A percentile compares a stretch with the other conserved stretches of the same genome.
Conservation (phyloP, 2,329 filamentous ascomycete species). For the Erysiphe pulchra region DNA sequence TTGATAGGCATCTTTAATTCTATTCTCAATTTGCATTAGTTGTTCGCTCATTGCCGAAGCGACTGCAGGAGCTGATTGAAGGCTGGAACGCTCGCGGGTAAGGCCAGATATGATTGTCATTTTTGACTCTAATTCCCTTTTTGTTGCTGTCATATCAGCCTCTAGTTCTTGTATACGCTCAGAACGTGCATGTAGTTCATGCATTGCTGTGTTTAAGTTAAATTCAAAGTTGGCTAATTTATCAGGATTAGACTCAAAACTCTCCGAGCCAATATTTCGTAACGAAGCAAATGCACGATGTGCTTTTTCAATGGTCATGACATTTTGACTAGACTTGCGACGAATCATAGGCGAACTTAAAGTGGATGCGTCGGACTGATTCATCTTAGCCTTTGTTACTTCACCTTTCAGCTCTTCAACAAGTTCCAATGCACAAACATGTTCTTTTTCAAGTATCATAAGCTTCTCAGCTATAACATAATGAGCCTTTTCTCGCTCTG, state of each 20-base stretch:
- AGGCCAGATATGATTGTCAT: constrained; percentile 86
- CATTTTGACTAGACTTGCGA: constrained; percentile 75
- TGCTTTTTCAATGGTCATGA: constrained; percentile 69
- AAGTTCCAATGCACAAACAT: constrained; percentile 57
- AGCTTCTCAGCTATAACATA: constrained; percentile 52
- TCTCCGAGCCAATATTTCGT: constrained; percentile 65
- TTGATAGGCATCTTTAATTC: constrained; percentile 48
- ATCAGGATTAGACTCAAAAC: constrained; percentile 60
- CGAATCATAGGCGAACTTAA: constrained; percentile 57
- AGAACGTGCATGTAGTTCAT: constrained; percentile 65
- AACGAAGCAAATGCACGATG: constrained; percentile 78
- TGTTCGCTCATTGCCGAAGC: constrained; percentile 72
- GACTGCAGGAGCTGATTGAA: constrained; percentile 61
- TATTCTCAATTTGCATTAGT: constrained; percentile 61
- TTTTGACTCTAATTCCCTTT: constrained; percentile 94
- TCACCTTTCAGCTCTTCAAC: constrained; percentile 82
- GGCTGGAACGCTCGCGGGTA: constrained; percentile 73
- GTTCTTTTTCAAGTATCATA: constrained; percentile 55
- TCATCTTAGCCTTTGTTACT: constrained; percentile 47
- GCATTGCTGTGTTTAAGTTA: constrained; percentile 76
- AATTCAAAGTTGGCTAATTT: constrained; percentile 79
- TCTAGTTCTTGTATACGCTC: constrained; percentile 82
- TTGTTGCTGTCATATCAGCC: constrained; percentile 53
- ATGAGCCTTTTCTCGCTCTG: constrained; percentile 55
- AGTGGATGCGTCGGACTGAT: constrained; percentile 26